Percentiles rank a stretch among this genome's conserved stretches.
Conservation (phyloP, 306 rosid species). For the Erythrophleum fordii region DNA sequence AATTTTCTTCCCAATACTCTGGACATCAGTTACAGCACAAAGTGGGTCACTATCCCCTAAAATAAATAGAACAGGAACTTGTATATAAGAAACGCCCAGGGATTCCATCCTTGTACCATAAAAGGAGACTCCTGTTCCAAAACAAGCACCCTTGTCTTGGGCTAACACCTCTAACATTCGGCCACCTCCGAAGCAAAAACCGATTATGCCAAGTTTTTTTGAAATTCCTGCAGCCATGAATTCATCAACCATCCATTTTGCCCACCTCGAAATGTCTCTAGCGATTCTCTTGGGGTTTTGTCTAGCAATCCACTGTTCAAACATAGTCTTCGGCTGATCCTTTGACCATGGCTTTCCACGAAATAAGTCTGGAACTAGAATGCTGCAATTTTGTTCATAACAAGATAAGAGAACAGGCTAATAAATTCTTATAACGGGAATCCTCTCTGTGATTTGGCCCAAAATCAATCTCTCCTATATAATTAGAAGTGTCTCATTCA, state of each 20-base stretch:
- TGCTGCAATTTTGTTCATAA: constrained; percentile 60
- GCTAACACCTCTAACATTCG: constrained; percentile 68
- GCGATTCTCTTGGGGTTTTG: constrained; percentile 62
- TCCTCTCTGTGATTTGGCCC: background rate
- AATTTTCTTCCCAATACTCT: constrained; percentile 50
- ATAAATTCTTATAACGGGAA: constrained; percentile 15
- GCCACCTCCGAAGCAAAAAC: constrained; percentile 84
- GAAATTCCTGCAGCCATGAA: constrained; percentile 71
- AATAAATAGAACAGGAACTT: constrained; percentile 68
- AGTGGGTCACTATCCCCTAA: constrained; percentile 75
- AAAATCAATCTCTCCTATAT: background rate
- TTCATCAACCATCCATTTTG: constrained; percentile 83
- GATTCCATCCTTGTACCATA: constrained; percentile 67
- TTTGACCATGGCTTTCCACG: constrained; percentile 70
- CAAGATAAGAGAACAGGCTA: background rate
- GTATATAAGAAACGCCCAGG: constrained; percentile 47
- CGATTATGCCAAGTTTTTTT: constrained; percentile 70
- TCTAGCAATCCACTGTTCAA: constrained; percentile 58
- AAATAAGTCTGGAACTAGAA: constrained; percentile 81
- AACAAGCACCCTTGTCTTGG: constrained; percentile 55
- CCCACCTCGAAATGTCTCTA: constrained; percentile 55
- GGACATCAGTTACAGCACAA: constrained; percentile 53
- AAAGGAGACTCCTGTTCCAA: constrained; percentile 68
- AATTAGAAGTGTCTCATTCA: background rate
- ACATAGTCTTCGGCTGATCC: constrained; percentile 44